Base-by-base conservation (phyloP, 148 eudicot genomes). In the Rhododendron kiyosumense region DNA sequence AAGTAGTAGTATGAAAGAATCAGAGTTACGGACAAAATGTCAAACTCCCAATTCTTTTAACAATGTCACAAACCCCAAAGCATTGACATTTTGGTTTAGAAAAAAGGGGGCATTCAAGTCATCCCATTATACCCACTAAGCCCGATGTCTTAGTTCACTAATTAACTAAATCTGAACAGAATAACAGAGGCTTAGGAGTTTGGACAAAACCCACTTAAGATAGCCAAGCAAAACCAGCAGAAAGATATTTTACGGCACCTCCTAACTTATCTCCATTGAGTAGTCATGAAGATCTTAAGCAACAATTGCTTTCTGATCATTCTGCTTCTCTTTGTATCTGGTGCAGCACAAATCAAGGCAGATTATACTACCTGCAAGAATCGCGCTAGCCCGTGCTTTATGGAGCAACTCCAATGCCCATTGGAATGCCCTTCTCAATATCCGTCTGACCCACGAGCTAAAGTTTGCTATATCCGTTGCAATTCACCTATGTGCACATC, bases 401-500 rank as follows among this genome's bases (percentile, higher is more conserved):
- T 88, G 17, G 85, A 87, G 85, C 38, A 74, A 41, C 83, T 90
- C 34, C 38, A 77, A 2, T 94, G 96, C 89, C 98, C 98, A 10
- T 65, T 4, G 1, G 88, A 95, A 79, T 95, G 98, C 86, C 98
- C 97, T 2, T 59, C 89, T 0, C 43, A 78, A 9, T 45, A 49
- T 26, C 92, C 97, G 5, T 87, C 45, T 3, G 86, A 89, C 78
- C 91, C 93, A 2, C 88, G 89, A 69, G 92, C 92, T 79, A 95
- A 93, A 88, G 96, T 88, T 84, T 95, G 98, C 82, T 85, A 83
- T 65, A 80, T 93, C 61, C 80, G 92, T 86, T 95, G 97, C 77
- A 4, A 87, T 69, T 90, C 93, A 18, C 96, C 95, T 0, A 85
- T 85, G 12, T 94, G 97, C 92, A 85, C 87, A 41, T 41, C 45